A percentile compares a stretch with the other conserved stretches of the same genome.
These are phyloP conservation scores for Pouteria glomerata DNA, from an alignment of 148 eudicot species.

Conservation along the genomic window DNA sequence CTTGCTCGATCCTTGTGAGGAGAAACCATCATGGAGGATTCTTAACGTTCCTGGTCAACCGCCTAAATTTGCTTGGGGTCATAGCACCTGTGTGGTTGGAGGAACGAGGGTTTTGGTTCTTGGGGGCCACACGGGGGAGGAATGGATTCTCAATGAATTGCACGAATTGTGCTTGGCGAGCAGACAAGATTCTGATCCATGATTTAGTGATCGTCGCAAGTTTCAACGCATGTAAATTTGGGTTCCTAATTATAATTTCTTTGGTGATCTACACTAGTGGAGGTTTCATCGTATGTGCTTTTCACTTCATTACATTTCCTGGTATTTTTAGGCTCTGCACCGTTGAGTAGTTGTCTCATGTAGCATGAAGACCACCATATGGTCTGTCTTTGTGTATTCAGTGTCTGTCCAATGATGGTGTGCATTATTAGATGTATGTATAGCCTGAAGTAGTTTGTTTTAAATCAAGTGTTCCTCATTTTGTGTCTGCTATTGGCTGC, in stretches of 20 bases:
- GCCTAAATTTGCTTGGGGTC: slow-evolving; percentile 84
- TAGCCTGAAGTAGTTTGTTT: background rate
- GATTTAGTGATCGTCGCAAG: slow-evolving; percentile 15
- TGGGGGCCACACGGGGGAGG: slow-evolving; percentile 85
- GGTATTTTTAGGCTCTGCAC: background rate
- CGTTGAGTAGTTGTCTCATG: background rate
- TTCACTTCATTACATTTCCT: background rate
- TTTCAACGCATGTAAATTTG: no score
- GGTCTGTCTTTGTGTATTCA: background rate
- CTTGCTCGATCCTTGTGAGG: slow-evolving; percentile 67
- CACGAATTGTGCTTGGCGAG: slow-evolving; percentile 79
- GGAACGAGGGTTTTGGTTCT: slow-evolving; percentile 76
- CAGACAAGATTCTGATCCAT: slow-evolving; percentile 45
- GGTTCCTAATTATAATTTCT: background rate
- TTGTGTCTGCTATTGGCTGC: background rate
- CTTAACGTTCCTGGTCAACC: slow-evolving; percentile 73
- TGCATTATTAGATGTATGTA: no score
- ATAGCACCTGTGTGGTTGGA: slow-evolving; percentile 78
- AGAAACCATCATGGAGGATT: slow-evolving; percentile 73
- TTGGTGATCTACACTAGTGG: background rate
- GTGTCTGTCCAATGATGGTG: background rate
- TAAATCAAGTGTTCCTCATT: no score
- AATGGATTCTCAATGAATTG: slow-evolving; percentile 73
- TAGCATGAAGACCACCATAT: background rate
- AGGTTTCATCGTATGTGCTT: slow-evolving; percentile 1